Percentiles rank a stretch among this genome's conserved stretches.
These are phyloP conservation scores for Ganoderma sinense DNA, from an alignment of 1,284 basidiomycete genomes.

Conservation along the genomic window DNA sequence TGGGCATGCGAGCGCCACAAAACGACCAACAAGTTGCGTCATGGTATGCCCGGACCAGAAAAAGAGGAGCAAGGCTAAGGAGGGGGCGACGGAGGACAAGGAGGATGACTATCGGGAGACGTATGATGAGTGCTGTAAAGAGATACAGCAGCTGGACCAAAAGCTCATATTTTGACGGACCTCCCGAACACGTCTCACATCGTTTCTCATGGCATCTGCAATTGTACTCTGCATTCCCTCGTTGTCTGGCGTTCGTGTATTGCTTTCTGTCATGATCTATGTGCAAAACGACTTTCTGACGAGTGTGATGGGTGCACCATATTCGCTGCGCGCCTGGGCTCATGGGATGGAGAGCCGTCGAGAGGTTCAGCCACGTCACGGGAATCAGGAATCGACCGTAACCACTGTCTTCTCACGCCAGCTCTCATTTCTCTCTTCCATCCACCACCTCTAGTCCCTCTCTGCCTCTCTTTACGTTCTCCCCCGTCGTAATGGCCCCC, in stretches of 20 bases:
- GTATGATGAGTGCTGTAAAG: conserved; percentile 86
- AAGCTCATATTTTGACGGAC: conserved; percentile 67
- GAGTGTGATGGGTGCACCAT: conserved; percentile 14
- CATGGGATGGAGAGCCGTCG: conserved; percentile 14
- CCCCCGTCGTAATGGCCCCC: conserved; percentile 46
- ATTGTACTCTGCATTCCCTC: conserved; percentile 23
- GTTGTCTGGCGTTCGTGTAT: conserved; percentile 25
- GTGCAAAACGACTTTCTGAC: conserved; percentile 10
- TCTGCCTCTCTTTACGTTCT: conserved; percentile 9
- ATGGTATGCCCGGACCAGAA: conserved; percentile 88
- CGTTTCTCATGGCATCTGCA: conserved; percentile 21
- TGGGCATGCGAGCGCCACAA: conserved; percentile 94
- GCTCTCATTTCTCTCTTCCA: conserved; percentile 15
- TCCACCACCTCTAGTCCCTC: conserved; percentile 30
- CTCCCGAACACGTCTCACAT: conserved; percentile 14
- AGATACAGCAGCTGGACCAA: conserved; percentile 85
- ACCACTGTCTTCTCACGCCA: conserved; percentile 33
- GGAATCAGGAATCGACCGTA: conserved; percentile 27
- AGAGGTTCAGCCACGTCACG: conserved; percentile 38
- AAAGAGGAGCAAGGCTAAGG: conserved; percentile 74
- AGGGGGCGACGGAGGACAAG: conserved; percentile 66
- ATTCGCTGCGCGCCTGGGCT: conserved; percentile 5
- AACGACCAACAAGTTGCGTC: conserved; percentile 97
- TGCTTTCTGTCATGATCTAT: conserved; percentile 18
- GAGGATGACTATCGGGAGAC: conserved; percentile 86